Evolutionary conservation across 2,329 filamentous ascomycete genomes (phyloP).

Genomic region (Scytalidium lignicola): DNA sequence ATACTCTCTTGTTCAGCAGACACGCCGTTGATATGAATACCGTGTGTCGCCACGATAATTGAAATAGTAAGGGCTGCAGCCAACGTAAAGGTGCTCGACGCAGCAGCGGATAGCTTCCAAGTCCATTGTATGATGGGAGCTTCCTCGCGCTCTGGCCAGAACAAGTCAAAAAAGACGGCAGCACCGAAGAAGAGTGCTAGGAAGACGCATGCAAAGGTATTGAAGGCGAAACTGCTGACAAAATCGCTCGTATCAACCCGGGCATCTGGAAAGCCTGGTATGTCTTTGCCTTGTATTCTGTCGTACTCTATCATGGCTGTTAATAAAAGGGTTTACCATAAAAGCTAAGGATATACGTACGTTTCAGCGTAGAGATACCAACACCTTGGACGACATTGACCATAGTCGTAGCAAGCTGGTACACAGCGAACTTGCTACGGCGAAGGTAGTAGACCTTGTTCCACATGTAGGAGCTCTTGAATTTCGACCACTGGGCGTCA

Average conservation of each 20-base stretch:
- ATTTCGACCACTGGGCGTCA: too few species aligned
- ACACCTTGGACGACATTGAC: too few species aligned
- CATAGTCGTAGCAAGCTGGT: too few species aligned
- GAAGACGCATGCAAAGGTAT: neutral
- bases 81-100: neutral
- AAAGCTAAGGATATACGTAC: too few species aligned
- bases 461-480: too few species aligned
- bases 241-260: neutral
- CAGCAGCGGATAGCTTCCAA: neutral
- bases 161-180: slow-evolving; percentile 2
- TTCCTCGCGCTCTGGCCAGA: neutral
- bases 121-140: neutral
- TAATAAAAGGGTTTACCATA: too few species aligned
- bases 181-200: neutral
- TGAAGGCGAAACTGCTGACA: slow-evolving; percentile 1
- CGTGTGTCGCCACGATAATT: too few species aligned
- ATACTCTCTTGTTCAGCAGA: too few species aligned
- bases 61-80: neutral
- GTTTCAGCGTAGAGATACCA: too few species aligned
- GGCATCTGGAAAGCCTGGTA: neutral
- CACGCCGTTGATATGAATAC: too few species aligned
- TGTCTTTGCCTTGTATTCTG: neutral
- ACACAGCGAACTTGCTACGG: too few species aligned
- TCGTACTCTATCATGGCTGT: neutral
- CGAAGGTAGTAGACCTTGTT: too few species aligned